Conservation (phyloP, 2,329 filamentous ascomycete genomes). For the Periconia sp. region DNA sequence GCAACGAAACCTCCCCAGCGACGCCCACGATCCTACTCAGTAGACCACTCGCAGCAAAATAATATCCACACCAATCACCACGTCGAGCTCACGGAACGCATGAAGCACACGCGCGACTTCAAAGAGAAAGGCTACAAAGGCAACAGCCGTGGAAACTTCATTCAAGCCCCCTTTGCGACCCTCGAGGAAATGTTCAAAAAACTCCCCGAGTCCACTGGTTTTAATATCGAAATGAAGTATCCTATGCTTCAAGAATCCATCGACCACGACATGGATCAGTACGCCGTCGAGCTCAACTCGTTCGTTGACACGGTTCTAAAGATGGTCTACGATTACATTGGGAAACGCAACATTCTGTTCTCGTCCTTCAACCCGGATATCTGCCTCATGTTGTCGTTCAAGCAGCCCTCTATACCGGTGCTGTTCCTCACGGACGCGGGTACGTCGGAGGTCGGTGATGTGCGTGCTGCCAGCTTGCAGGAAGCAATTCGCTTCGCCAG, state of each 20-base stretch:
- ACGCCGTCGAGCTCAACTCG: constrained; percentile 91
- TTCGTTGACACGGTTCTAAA: constrained; percentile 92
- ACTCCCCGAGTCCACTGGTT: constrained; percentile 79
- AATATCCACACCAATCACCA: constrained; percentile 44
- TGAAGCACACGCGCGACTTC: constrained; percentile 96
- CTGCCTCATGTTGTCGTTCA: constrained; percentile 90
- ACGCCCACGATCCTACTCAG: constrained; percentile 60
- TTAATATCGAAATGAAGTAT: constrained; percentile 99
- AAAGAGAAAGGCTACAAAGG: constrained; percentile 95
- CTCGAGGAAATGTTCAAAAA: constrained; percentile 90
- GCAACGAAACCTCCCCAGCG: constrained; percentile 21
- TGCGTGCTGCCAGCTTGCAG: constrained; percentile 86
- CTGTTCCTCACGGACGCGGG: constrained; percentile 93
- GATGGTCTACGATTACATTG: constrained; percentile 85
- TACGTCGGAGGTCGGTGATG: constrained; percentile 77
- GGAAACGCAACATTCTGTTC: constrained; percentile 90
- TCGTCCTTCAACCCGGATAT: constrained; percentile 98
- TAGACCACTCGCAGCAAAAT: constrained; percentile 51
- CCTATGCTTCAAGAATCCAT: constrained; percentile 96
- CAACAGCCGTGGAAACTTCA: constrained; percentile 90
- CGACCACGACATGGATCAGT: constrained; percentile 94
- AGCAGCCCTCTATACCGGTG: constrained; percentile 95
- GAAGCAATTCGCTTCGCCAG: constrained; percentile 94
- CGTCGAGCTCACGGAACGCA: constrained; percentile 74
- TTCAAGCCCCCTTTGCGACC: constrained; percentile 94